phyloP scores from a whole-genome alignment of 192 early-diverging fungal genomes.

The Entomortierella beljakovae region DNA sequence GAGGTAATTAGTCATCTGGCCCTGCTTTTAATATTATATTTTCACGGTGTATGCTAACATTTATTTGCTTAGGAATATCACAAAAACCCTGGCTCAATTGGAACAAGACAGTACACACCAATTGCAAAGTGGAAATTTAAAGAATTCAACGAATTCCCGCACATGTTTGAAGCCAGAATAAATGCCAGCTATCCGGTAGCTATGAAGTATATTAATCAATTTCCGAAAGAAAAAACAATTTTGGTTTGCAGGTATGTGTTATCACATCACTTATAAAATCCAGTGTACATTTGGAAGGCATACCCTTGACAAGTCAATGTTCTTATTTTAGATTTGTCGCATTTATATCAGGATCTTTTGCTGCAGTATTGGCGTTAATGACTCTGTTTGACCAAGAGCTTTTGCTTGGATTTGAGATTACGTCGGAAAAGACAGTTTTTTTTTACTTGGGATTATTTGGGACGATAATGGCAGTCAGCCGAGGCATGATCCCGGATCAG shows the following conservation, averaged over 20 bases:
- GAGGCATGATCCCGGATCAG: slow-evolving; percentile 87
- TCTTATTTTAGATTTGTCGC: slow-evolving; percentile 74
- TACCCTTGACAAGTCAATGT: too few species aligned
- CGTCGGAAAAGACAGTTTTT: slow-evolving; percentile 85
- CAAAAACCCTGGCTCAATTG: slow-evolving; percentile 84
- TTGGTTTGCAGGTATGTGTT: slow-evolving; percentile 82
- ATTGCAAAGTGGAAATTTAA: slow-evolving; percentile 94
- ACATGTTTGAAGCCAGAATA: slow-evolving; percentile 84
- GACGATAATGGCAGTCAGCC: slow-evolving; percentile 79
- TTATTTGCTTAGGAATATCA: slow-evolving; percentile 69
- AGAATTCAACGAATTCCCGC: slow-evolving; percentile 98
- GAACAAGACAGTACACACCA: slow-evolving; percentile 84
- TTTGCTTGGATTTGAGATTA: slow-evolving; percentile 92
- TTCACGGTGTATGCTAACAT: not conserved
- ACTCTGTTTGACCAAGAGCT: slow-evolving; percentile 90
- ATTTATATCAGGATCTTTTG: slow-evolving; percentile 91
- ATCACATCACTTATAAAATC: too few species aligned
- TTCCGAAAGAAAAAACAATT: slow-evolving; percentile 85
- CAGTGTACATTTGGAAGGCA: too few species aligned
- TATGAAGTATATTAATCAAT: slow-evolving; percentile 88
- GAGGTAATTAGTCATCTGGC: slow-evolving; percentile 70
- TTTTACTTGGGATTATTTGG: slow-evolving; percentile 96
- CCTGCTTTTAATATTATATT: not conserved
- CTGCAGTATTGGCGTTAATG: slow-evolving; percentile 84
- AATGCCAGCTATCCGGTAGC: slow-evolving; percentile 80